Evolutionary conservation across 129 eudicot genomes (phyloP).

Genomic region (Flaveria linearis): DNA sequence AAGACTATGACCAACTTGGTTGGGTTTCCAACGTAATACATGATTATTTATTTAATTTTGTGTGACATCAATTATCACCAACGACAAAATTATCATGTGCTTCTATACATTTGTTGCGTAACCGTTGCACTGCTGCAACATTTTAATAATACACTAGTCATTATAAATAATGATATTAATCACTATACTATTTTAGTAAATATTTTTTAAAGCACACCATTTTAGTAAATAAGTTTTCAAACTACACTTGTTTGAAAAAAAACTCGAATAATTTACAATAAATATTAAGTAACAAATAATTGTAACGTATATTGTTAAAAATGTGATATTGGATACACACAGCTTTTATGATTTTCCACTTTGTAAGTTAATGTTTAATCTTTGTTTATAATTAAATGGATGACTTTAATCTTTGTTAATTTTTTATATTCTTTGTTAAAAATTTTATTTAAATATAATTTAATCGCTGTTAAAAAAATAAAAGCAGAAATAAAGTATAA

Average conservation of each 20-base stretch:
- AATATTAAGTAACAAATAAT: too few relatives aligned
- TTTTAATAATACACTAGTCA: conserved; percentile 1
- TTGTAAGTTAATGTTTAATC: too few relatives aligned
- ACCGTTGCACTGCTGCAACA: conserved; percentile 23
- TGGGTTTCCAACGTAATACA: conserved; percentile 17
- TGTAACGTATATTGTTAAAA: background rate
- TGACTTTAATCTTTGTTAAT: background rate
- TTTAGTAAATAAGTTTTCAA: too few relatives aligned
- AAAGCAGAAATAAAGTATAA: background rate
- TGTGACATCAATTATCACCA: conserved; percentile 34
- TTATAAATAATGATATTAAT: background rate
- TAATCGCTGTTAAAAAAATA: too few relatives aligned
- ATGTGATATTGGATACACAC: background rate
- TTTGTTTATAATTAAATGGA: background rate
- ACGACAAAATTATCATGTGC: conserved; percentile 46
- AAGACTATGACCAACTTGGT: conserved; percentile 18
- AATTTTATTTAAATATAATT: too few relatives aligned
- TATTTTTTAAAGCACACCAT: too few relatives aligned
- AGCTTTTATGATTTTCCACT: background rate
- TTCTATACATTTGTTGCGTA: conserved; percentile 36
- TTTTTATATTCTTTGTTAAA: too few relatives aligned
- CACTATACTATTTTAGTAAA: too few relatives aligned
- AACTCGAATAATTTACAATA: too few relatives aligned
- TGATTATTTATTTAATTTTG: conserved; percentile 8
- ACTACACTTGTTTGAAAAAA: too few relatives aligned